Conservation (phyloP, 2,329 filamentous ascomycete species). For the Trichoderma sp. region DNA sequence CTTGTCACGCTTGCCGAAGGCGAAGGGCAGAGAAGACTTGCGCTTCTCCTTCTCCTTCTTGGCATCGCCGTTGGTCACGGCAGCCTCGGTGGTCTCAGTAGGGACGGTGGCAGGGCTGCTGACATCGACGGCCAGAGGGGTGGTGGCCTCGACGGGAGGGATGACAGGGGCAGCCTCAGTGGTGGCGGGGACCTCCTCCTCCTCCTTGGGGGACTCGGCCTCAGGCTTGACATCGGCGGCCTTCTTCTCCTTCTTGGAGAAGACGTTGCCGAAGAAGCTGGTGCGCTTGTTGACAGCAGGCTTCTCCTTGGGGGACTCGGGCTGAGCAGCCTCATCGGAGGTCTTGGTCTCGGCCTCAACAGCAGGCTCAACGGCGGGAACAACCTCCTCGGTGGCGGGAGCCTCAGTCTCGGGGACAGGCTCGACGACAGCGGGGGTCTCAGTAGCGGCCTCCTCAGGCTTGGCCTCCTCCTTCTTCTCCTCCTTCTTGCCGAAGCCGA, state of each 20-base stretch:
- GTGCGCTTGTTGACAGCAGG: slow-evolving; percentile 51
- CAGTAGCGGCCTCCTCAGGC: slow-evolving; percentile 33
- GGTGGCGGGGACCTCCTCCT: slow-evolving; percentile 37
- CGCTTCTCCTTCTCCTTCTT: slow-evolving; percentile 79
- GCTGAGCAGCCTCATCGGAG: slow-evolving; percentile 40
- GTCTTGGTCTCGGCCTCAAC: slow-evolving; percentile 31
- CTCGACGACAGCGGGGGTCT: slow-evolving; percentile 36
- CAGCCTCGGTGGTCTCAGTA: slow-evolving; percentile 46
- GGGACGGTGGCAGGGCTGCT: slow-evolving; percentile 46
- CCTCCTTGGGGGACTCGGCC: slow-evolving; percentile 43
- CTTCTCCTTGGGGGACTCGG: slow-evolving; percentile 48
- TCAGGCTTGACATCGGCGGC: slow-evolving; percentile 48
- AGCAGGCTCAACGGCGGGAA: slow-evolving; percentile 31
- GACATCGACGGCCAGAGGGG: slow-evolving; percentile 56
- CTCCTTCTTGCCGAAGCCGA: slow-evolving; percentile 59
- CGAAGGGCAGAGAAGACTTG: slow-evolving; percentile 73
- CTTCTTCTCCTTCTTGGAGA: slow-evolving; percentile 60
- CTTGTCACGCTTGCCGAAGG: slow-evolving; percentile 75
- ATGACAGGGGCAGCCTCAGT: slow-evolving; percentile 57
- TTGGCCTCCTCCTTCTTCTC: slow-evolving; percentile 41
- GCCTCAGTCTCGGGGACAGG: slow-evolving; percentile 36
- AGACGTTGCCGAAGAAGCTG: slow-evolving; percentile 54
- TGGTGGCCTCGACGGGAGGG: slow-evolving; percentile 56
- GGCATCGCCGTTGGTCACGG: slow-evolving; percentile 49
- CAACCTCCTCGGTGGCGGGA: slow-evolving; percentile 36